Percentiles rank a stretch among this genome's conserved stretches.
These are phyloP conservation scores for Saprolegnia diclina DNA, from an alignment of 352 stramenopile genomes.

Conservation along the genomic window DNA sequence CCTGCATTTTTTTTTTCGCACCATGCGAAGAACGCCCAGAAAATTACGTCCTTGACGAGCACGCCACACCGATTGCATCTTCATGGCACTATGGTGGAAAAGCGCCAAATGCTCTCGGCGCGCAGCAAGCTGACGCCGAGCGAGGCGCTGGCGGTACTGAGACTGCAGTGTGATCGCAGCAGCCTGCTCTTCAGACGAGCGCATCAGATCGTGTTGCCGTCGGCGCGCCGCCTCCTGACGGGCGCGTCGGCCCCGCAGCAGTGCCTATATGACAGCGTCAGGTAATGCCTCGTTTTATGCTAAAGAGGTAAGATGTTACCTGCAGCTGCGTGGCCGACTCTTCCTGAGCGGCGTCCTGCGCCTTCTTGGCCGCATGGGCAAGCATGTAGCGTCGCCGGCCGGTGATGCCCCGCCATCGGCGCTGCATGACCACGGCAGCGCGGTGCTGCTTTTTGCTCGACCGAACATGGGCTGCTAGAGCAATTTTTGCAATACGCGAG, in stretches of 20 bases:
- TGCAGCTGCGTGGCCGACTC: constrained; percentile 52
- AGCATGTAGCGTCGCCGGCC: constrained; percentile 38
- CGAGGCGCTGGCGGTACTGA: constrained; percentile 44
- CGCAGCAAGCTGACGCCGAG: constrained; percentile 34
- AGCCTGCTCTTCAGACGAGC: constrained; percentile 33
- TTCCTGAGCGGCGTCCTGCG: constrained; percentile 33
- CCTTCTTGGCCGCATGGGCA: constrained; percentile 33
- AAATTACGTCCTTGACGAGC: constrained; percentile 21
- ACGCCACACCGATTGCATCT: constrained; percentile 19
- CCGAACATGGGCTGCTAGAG: constrained; percentile 33
- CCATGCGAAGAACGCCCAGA: constrained; percentile 14
- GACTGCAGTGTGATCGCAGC: constrained; percentile 57
- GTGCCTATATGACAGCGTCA: constrained; percentile 10
- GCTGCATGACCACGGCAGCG: constrained; percentile 50
- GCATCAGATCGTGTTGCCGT: constrained; percentile 32
- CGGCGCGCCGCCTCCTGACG: constrained; percentile 40
- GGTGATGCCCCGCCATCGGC: constrained; percentile 41
- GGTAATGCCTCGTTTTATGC: neutral
- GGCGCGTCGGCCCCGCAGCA: constrained; percentile 47
- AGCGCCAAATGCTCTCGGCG: neutral
- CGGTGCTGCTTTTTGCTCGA: constrained; percentile 36
- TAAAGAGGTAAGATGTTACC: neutral
- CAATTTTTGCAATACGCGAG: constrained; percentile 35
- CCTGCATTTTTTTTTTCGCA: neutral
- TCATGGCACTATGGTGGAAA: neutral